Base-by-base conservation (phyloP, 345 rosid genomes). In the Hypericum perforatum region DNA sequence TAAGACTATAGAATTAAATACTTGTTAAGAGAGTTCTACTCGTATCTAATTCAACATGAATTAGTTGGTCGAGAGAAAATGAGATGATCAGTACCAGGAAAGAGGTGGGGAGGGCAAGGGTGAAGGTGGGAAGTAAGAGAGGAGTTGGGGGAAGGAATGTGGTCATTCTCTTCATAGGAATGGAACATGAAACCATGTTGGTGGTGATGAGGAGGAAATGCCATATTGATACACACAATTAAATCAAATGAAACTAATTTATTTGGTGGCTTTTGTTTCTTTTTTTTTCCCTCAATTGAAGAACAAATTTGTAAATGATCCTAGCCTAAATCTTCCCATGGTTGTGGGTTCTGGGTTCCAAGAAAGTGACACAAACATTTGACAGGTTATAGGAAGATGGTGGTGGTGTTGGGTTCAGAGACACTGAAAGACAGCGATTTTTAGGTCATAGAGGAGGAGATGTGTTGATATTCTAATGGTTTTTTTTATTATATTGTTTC, bases 41-140 rank as follows among this genome's bases (percentile, higher is more conserved):
- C n/a, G n/a, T n/a, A n/a, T n/a, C n/a, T n/a, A n/a, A n/a, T n/a
- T n/a, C n/a, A n/a, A n/a, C 9, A 58, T 16, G 47, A 36, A 59
- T 50, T 59, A 11, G 54, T 36, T 45, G 58, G 43, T 9, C 50
- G 32, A 45, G 38, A 14, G 52, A 52, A 11, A 22, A 61, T 61
- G 43, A 11, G 8, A 36, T n/a, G n/a, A n/a, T n/a, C n/a, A n/a
- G 46, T 22, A 82, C 95, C 89, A 53, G 84, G 82, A 65, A 80
- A 86, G 53, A 75, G 78, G 8, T 78, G 86, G 9, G 87, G 88
- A 71, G 85, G 95, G 43, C 78, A 76, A 50, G 95, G 69, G 45
- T 83, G 74, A 56, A 80, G 32, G 32, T 22, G 75, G 43, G 78
- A 69, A 43, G 22, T 70, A 63, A 75, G 80, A 32, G 75, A 71